Base-by-base conservation (phyloP, 129 eudicot genomes). In the Helianthus tuberosus region DNA sequence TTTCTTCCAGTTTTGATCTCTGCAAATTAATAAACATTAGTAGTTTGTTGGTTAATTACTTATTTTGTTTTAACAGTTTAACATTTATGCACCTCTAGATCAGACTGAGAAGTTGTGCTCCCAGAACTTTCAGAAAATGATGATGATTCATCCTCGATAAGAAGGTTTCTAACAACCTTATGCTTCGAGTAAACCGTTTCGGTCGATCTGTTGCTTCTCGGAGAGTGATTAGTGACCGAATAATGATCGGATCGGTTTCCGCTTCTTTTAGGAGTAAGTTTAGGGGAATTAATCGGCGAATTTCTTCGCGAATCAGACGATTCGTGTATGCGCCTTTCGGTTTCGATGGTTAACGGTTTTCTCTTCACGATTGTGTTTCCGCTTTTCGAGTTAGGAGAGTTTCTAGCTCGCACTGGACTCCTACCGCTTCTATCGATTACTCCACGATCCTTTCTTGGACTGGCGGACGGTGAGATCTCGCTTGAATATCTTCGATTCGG, bases 41-140 rank as follows among this genome's bases (percentile, higher is more conserved):
- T 32, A n/a, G 13, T 12, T n/a, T 62, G 11, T 16, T 53, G 6
- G 10, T 29, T n/a, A 11, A 5, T 35, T 11, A 23, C 1, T 27
- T 27, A 1, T 0, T 27, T 27, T 27, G 32, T 1, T 27, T 27
- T 27, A 10, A 4, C 1, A 5, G 1, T 48, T 23, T 5, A 10
- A 17, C n/a, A 8, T 49, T 11, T 12, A 5, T 3, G 5, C 78
- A 95, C 99, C 96, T 95, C 97, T 35, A 87, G 84, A 76, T 91
- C 99, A 15, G 97, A 86, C 10, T 83, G 91, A 47, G 93, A 85
- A 60, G 90, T 80, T n/a, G 97, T 84, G 64, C 93, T 90, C 43
- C 84, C 77, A 46, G 87, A 86, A 60, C 94, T 83, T 75, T 86
- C 97, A 11, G 97, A 91, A 77, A 91, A 62, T 49, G 96, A 84